phyloP scores from a whole-genome alignment of 1,139 yeast species.

The Saccharomycopsis hybrid region DNA sequence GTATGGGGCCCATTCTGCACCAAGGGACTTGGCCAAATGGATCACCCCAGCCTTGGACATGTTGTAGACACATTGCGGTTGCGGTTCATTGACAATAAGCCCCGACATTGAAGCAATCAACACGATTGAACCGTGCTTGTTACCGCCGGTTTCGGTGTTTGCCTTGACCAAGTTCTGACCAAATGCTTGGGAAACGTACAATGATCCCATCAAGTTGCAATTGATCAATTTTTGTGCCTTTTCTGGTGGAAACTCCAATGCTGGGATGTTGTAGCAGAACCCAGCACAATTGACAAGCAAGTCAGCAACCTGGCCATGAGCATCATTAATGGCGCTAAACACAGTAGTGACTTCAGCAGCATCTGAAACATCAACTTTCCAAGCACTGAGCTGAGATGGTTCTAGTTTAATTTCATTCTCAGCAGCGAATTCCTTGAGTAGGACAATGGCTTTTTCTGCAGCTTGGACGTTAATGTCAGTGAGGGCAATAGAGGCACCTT shows the following conservation, averaged over 20 bases:
- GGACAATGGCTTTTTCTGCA: conserved; percentile 42
- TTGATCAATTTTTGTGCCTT: conserved; percentile 71
- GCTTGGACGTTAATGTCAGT: conserved; percentile 56
- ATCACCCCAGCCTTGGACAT: conserved; percentile 59
- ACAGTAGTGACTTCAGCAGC: conserved; percentile 52
- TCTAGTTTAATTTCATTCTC: conserved; percentile 37
- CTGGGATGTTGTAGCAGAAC: conserved; percentile 73
- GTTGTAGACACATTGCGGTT: conserved; percentile 54
- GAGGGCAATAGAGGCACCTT: conserved; percentile 59
- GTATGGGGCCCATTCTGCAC: conserved; percentile 54
- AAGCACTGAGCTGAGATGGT: conserved; percentile 47
- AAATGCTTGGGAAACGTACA: conserved; percentile 60
- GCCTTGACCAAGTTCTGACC: conserved; percentile 68
- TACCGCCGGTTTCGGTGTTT: conserved; percentile 32
- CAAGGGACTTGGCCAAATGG: conserved; percentile 46
- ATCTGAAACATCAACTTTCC: conserved; percentile 74
- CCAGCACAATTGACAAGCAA: conserved; percentile 71
- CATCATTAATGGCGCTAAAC: conserved; percentile 43
- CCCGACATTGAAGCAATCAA: conserved; percentile 64
- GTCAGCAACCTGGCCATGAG: conserved; percentile 57
- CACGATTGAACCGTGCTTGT: conserved; percentile 42
- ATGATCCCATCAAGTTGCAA: conserved; percentile 74
- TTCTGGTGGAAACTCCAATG: conserved; percentile 71
- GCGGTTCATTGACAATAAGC: conserved; percentile 59
- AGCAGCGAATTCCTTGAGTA: conserved; percentile 41